Conservation (phyloP, 139 green algal genomes). For the Tetratostichococcus sp. region DNA sequence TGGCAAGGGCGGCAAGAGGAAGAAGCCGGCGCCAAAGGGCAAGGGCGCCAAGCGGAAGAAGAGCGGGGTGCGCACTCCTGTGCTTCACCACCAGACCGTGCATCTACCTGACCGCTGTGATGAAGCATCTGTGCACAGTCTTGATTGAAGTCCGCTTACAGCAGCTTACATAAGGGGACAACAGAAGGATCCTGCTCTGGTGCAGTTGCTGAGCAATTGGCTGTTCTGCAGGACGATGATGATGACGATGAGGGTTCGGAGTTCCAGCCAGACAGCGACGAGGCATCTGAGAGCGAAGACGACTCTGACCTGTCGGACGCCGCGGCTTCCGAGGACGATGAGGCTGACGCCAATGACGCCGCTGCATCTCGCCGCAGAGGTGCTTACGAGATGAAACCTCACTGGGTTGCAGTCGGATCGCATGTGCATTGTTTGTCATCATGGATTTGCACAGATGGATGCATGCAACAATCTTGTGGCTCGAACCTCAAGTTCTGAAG, state of each 20-base stretch:
- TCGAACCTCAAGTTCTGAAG: too few species aligned
- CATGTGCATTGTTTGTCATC: too few species aligned
- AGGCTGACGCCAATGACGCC: constrained; percentile 15
- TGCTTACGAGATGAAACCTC: not conserved
- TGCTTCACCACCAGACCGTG: too few species aligned
- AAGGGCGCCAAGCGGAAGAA: constrained; percentile 3
- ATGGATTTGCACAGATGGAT: too few species aligned
- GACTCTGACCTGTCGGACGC: constrained; percentile 4
- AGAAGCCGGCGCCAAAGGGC: constrained; percentile 8
- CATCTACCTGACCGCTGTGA: too few species aligned
- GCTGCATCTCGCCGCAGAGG: not conserved
- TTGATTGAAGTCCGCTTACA: too few species aligned
- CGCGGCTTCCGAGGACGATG: constrained; percentile 22
- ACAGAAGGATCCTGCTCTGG: too few species aligned
- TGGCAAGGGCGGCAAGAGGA: constrained; percentile 14
- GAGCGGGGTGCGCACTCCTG: not conserved
- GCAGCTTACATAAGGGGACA: too few species aligned
- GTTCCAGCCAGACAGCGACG: not conserved
- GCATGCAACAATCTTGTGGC: too few species aligned
- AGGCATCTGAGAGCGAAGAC: constrained; percentile 8
- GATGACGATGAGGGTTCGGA: constrained; percentile 16
- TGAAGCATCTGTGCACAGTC: too few species aligned
- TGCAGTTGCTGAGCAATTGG: too few species aligned
- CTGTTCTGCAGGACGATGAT: too few species aligned
- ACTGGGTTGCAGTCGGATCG: not conserved